Evolutionary conservation across 2,329 filamentous ascomycete species (phyloP), one percentile per base, ranked within the genome.

Genomic region (Rhytidhysteron rufulum): DNA sequence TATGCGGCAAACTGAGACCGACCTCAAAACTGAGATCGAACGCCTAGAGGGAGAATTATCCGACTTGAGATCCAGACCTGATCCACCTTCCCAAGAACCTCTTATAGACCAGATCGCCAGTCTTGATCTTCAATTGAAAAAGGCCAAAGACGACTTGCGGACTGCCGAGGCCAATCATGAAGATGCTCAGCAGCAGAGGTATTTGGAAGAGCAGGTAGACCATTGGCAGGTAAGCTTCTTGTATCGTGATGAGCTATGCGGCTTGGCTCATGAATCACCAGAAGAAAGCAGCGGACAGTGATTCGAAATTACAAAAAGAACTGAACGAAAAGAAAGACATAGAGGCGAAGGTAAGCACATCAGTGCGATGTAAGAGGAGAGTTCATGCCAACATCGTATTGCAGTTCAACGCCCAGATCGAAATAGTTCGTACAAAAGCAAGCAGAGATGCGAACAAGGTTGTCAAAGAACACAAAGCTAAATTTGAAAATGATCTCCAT

Each of bases 31-130:
- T 2, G 33, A 27, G 4, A 41, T 31, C n/a, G 34, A 34, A 6
- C 29, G 45, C n/a, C 32, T 59, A 13, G 45, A 60, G 30, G 17
- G 20, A 5, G 48, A 58, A 11, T 24, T 54, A 4, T 20, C 41
- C 4, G 35, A 48, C 6, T 24, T 54, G 24, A 24, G 24, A 11
- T 11, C 36, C 7, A 17, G 24, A 7, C 24, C 40, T 11, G 29
- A 45, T 4, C 22, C 44, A 4, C 18, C 35, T 0, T 36, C 48
- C 8, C 24, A 19, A 16, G 18, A 25, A 8, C 24, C 43, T n/a
- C 34, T 44, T 2, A 44, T 51, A 29, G 36, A 40, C 33, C 41
- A 48, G 7, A 33, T 44, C 4, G 11, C 11, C 17, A 37, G 37
- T 3, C 42, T 62, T 16, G 45, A 42, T 7, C 27, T 36, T 16